These are phyloP conservation scores for Aspergillus fumigatiaffinis DNA, from an alignment of 2,329 filamentous ascomycete genomes.

Conservation along the genomic window DNA sequence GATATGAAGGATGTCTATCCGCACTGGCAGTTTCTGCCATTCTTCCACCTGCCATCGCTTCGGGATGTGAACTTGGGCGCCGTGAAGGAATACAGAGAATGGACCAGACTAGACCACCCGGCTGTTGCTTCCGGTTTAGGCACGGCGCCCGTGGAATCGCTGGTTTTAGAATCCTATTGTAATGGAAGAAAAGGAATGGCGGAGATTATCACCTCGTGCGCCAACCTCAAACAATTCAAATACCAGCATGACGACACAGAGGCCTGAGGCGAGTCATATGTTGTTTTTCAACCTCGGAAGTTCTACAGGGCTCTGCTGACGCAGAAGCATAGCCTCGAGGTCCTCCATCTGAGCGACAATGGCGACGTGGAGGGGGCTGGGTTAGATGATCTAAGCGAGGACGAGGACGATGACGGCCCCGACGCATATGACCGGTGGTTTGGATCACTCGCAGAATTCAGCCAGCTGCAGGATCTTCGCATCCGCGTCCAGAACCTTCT, in stretches of 20 bases:
- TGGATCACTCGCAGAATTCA: neutral
- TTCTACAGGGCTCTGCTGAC: conserved; percentile 5
- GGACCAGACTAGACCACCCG: neutral
- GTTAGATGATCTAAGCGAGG: neutral
- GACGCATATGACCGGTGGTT: neutral
- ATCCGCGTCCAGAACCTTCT: neutral
- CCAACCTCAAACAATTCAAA: conserved; percentile 11
- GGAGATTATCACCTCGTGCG: conserved; percentile 9
- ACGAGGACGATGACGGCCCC: neutral
- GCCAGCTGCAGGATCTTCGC: neutral
- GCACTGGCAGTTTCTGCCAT: neutral
- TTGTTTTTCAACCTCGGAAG: conserved; percentile 3
- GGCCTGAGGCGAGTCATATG: neutral
- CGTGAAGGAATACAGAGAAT: neutral
- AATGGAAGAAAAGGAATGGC: conserved; percentile 6
- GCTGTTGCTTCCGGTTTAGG: neutral
- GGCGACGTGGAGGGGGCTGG: neutral
- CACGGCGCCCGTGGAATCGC: neutral
- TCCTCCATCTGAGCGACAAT: conserved; percentile 6
- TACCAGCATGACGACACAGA: conserved; percentile 9
- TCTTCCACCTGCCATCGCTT: conserved; percentile 3
- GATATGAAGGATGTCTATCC: neutral
- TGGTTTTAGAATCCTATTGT: neutral
- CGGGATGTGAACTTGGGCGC: neutral
- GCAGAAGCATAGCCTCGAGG: conserved; percentile 10